These are phyloP conservation scores for Stephanodiscus minutulus DNA, from an alignment of 108 stramenopile species.

Conservation along the genomic window DNA sequence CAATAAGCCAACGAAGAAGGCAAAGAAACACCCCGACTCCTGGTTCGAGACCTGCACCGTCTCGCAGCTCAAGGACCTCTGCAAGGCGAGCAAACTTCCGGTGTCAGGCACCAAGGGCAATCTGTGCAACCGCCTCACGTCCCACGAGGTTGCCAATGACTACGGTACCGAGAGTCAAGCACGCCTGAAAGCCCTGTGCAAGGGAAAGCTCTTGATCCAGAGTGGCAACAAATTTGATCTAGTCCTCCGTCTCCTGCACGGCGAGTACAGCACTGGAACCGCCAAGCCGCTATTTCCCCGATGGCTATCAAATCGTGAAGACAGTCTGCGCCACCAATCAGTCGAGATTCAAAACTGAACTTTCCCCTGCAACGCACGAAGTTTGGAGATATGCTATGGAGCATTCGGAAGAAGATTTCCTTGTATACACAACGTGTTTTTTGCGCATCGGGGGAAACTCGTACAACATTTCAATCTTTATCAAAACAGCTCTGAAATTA, in stretches of 20 bases:
- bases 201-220: background rate
- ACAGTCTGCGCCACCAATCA: too few relatives aligned
- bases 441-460: too few relatives aligned
- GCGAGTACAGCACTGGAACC: background rate
- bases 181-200: background rate
- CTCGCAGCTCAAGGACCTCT: constrained; percentile 8
- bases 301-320: too few relatives aligned
- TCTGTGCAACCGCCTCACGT: background rate
- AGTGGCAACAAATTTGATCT: constrained; percentile 4
- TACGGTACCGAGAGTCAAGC: background rate
- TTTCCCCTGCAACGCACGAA: too few relatives aligned
- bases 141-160: background rate
- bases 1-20: background rate
- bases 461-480: too few relatives aligned
- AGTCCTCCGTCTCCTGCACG: constrained; percentile 4
- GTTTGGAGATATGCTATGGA: too few relatives aligned
- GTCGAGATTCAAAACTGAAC: too few relatives aligned
- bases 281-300: background rate
- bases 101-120: constrained; percentile 10
- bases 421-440: too few relatives aligned
- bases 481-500: too few relatives aligned
- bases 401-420: too few relatives aligned
- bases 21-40: background rate
- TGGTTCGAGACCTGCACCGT: constrained; percentile 4
- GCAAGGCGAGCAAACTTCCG: constrained; percentile 3